Percentiles rank a stretch among this genome's conserved stretches.
phyloP scores from a whole-genome alignment of 164 flowering plant genomes.

The Tetracentron sinense region DNA sequence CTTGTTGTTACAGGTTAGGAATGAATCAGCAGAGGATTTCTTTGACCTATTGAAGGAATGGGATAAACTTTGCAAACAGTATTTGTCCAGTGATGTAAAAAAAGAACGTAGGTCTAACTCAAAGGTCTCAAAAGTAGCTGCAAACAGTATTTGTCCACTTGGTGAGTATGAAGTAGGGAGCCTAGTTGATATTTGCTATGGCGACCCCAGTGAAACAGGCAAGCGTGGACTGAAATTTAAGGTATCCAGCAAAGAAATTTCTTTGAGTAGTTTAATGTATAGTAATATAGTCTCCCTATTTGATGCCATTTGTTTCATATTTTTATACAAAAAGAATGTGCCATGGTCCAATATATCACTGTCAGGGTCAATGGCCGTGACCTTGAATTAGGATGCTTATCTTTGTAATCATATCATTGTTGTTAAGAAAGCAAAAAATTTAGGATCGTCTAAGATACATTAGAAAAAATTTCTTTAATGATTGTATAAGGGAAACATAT shows the following conservation, averaged over 20 bases:
- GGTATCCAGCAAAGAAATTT: slow-evolving; percentile 34
- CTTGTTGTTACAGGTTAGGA: slow-evolving; percentile 52
- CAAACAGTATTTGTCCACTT: slow-evolving; percentile 12
- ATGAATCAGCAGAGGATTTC: slow-evolving; percentile 84
- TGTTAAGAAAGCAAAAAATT: background rate
- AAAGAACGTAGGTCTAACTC: slow-evolving; percentile 15
- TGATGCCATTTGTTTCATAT: background rate
- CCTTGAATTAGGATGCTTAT: background rate
- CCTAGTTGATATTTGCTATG: slow-evolving; percentile 72
- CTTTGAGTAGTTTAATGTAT: background rate
- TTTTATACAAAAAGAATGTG: background rate
- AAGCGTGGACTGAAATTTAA: slow-evolving; percentile 60
- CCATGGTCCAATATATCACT: background rate
- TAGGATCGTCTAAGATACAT: too few species aligned
- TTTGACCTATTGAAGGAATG: slow-evolving; percentile 72
- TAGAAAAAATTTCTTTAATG: background rate
- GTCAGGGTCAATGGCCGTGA: background rate
- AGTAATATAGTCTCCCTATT: background rate
- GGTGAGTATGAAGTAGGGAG: slow-evolving; percentile 68
- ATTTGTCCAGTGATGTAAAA: slow-evolving; percentile 21
- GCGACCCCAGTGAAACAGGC: slow-evolving; percentile 59
- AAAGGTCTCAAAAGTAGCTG: slow-evolving; percentile 13
- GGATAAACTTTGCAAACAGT: slow-evolving; percentile 61
- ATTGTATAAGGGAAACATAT: too few species aligned
- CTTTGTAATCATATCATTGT: too few species aligned